Evolutionary conservation across 225 moss, liverwort and hornwort genomes (phyloP).

Genomic region (Anthoceros angustus): DNA sequence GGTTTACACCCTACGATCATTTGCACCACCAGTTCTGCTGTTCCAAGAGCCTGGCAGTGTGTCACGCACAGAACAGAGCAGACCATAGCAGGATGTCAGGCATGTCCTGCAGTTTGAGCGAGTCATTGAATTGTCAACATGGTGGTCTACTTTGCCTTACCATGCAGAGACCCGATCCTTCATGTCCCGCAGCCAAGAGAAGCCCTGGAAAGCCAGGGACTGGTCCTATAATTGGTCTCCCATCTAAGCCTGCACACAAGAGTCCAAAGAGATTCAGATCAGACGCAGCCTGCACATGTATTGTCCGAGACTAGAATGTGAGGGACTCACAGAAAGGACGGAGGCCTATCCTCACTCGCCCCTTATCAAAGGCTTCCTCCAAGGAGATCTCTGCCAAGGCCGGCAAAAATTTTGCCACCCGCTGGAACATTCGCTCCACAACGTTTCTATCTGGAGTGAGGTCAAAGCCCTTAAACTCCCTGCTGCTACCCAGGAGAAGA

Average conservation of each 20-base stretch:
- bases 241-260: constrained; percentile 42
- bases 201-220: constrained; percentile 55
- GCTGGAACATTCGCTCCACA: constrained; percentile 47
- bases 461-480: constrained; percentile 79
- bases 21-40: neutral
- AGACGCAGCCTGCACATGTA: neutral
- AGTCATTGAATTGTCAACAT: neutral
- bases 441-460: constrained; percentile 22
- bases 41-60: neutral
- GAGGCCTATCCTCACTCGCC: constrained; percentile 53
- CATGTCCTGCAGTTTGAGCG: neutral
- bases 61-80: neutral
- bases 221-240: constrained; percentile 81
- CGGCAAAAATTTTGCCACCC: constrained; percentile 53
- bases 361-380: constrained; percentile 19
- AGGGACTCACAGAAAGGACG: constrained; percentile 50
- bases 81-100: neutral
- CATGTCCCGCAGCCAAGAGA: constrained; percentile 83
- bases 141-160: constrained; percentile 16
- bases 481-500: constrained; percentile 84
- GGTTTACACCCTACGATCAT: neutral
- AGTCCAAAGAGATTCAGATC: neutral
- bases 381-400: constrained; percentile 31
- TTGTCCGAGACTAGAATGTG: neutral
- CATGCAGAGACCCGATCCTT: constrained; percentile 91